These are phyloP conservation scores for Zelopaecilomyces penicillatus DNA, from an alignment of 2,329 filamentous ascomycete genomes.

Conservation along the genomic window DNA sequence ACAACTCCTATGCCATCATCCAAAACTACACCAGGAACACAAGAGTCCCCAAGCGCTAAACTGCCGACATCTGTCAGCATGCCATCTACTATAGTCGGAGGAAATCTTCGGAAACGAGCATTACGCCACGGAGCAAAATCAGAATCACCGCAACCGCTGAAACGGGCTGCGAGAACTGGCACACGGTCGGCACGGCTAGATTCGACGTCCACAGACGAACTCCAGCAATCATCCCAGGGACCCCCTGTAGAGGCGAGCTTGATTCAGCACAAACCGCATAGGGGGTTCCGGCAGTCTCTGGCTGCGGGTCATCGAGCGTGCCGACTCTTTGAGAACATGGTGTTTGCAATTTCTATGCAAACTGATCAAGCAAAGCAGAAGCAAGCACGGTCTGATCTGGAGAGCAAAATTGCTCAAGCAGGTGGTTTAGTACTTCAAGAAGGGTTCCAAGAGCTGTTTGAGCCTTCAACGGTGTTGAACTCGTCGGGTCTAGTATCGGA, in stretches of 20 bases:
- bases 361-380: conserved; percentile 28
- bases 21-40: conserved; percentile 28
- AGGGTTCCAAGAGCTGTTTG: conserved; percentile 78
- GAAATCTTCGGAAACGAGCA: conserved; percentile 13
- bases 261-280: conserved; percentile 19
- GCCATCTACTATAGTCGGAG: conserved; percentile 16
- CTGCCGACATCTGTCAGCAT: conserved; percentile 13
- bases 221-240: conserved; percentile 31
- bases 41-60: conserved; percentile 21
- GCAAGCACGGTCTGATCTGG: conserved; percentile 38
- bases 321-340: conserved; percentile 67
- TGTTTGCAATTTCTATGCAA: conserved; percentile 74
- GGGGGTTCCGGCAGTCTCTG: conserved; percentile 20
- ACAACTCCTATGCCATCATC: conserved; percentile 30
- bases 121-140: conserved; percentile 13
- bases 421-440: conserved; percentile 64
- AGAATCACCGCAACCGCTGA: conserved; percentile 19
- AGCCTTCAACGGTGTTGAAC: conserved; percentile 30
- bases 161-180: conserved; percentile 13
- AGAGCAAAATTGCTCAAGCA: conserved; percentile 55
- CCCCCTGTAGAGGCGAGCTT: conserved; percentile 30
- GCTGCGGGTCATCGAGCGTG: conserved; percentile 17
- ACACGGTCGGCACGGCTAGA: conserved; percentile 22
- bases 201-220: conserved; percentile 41
- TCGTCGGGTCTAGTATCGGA: conserved; percentile 22